Base-by-base conservation (phyloP, 176 grass and related monocot genomes). In the Triticum dicoccoides region DNA sequence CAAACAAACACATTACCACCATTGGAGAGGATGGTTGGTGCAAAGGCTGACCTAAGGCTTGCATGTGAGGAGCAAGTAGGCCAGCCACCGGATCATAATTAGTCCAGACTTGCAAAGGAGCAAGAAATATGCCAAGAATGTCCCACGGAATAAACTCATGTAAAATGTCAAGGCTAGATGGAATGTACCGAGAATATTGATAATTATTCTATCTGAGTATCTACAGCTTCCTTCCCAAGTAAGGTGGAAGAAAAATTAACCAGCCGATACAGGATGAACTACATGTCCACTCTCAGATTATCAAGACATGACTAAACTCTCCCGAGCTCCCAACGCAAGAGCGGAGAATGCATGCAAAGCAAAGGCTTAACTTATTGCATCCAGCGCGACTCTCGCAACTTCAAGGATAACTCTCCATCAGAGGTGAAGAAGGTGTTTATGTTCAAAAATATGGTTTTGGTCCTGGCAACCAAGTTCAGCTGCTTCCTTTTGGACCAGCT, bases 171-270 rank as follows among this genome's bases (percentile, higher is more conserved):
- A 76, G 11, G 62, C 33, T n/a, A 35, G 59, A 76, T 21, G 45
- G n/a, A 61, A 91, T 85, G 77, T 85, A 85, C 63, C 30, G 74
- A 91, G 73, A 91, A 91, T 38, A 77, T 41, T 85, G 82, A 80
- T 77, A 52, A 88, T 91, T 91, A 85, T 88, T 91, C 89, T 88
- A 85, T 82, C 77, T 77, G 47, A 59, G 77, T 85, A 91, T 91
- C 86, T 91, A 91, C 89, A 91, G 39, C 86, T 91, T 88, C 82
- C 77, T 78, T 91, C 70, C 70, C 27, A 81, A 85, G 85, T 85
- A 91, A 84, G 61, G 51, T 81, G 68, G 59, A 74, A 86, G 41
- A 86, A 70, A 89, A 77, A 76, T 77, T 77, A 77, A 85, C 64
- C 82, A 88, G 86, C 82, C 86, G 82, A 75, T 77, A 88, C 89